phyloP scores from a whole-genome alignment of 2,329 filamentous ascomycete genomes.

The Cladosporium velox region DNA sequence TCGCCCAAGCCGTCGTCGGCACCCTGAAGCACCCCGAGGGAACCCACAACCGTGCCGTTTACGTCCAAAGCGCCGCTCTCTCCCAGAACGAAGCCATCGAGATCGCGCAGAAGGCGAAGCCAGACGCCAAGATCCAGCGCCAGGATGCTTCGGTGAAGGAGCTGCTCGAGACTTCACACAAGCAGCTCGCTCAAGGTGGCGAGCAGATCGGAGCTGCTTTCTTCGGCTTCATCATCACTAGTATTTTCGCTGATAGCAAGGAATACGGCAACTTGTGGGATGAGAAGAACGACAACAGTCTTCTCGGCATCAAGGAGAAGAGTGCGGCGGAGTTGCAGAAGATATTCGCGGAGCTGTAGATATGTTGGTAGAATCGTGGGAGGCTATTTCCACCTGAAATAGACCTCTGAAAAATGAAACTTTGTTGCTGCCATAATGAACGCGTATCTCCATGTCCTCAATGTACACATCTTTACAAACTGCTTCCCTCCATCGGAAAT shows the following conservation, averaged over 20 bases:
- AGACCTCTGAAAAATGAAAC: background rate
- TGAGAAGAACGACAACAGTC: constrained; percentile 14
- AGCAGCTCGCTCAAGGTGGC: constrained; percentile 5
- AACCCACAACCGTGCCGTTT: constrained; percentile 41
- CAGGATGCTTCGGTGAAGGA: constrained; percentile 8
- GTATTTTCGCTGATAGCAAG: constrained; percentile 1
- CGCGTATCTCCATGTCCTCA: background rate
- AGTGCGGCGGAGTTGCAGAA: background rate
- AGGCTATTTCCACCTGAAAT: background rate
- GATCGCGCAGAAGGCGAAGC: constrained; percentile 24
- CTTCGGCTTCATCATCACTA: constrained; percentile 12
- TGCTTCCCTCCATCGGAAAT: background rate
- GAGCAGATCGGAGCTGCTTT: constrained; percentile 5
- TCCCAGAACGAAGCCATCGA: constrained; percentile 43
- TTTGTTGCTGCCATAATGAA: background rate
- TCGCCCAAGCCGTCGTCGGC: constrained; percentile 38
- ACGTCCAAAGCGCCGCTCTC: constrained; percentile 38
- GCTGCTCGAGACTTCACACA: constrained; percentile 7
- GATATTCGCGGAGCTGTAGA: background rate
- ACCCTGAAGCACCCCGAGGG: constrained; percentile 38
- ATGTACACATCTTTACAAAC: background rate
- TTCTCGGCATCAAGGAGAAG: constrained; percentile 12
- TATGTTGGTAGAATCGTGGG: background rate
- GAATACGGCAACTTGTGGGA: constrained; percentile 11
- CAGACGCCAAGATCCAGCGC: background rate